phyloP scores from a whole-genome alignment of 2,329 filamentous ascomycete genomes.

The Claviceps sorghi region DNA sequence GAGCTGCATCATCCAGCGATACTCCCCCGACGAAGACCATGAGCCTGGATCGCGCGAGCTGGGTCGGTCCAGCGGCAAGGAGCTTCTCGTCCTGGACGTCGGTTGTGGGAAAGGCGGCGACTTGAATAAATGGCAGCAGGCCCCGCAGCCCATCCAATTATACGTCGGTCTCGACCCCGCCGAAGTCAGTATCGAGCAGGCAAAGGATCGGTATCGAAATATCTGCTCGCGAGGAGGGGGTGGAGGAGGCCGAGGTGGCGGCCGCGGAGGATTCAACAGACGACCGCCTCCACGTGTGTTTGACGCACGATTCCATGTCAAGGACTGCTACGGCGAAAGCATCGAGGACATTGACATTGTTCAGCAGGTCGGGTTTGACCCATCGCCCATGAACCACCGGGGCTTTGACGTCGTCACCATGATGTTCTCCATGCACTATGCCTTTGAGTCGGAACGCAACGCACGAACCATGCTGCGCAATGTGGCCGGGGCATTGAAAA shows the following conservation, averaged over 20 bases:
- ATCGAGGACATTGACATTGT: conserved; percentile 72
- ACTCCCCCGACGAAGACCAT: conserved; percentile 67
- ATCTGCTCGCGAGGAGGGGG: conserved; percentile 48
- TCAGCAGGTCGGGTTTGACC: conserved; percentile 74
- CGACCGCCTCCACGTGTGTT: conserved; percentile 48
- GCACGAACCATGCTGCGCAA: conserved; percentile 87
- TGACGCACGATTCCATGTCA: conserved; percentile 74
- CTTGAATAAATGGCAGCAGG: conserved; percentile 87
- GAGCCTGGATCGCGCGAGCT: conserved; percentile 43
- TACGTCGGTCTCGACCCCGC: conserved; percentile 93
- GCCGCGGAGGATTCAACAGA: conserved; percentile 34
- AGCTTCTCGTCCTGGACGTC: conserved; percentile 75
- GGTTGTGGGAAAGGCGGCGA: conserved; percentile 96
- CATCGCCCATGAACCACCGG: conserved; percentile 54
- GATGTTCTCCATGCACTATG: conserved; percentile 99
- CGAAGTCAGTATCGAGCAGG: conserved; percentile 82
- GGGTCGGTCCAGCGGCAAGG: conserved; percentile 36
- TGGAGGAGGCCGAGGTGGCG: conserved; percentile 36
- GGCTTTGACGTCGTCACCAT: conserved; percentile 95
- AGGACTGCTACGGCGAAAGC: conserved; percentile 82
- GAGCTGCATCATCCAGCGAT: conserved; percentile 92
- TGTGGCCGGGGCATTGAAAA: conserved; percentile 77
- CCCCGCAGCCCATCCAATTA: conserved; percentile 76
- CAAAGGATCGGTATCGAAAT: conserved; percentile 63
- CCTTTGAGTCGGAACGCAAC: conserved; percentile 84